Evolutionary conservation across 1,139 yeast species (phyloP).

Genomic region (Lodderomyces jiufengensis): DNA sequence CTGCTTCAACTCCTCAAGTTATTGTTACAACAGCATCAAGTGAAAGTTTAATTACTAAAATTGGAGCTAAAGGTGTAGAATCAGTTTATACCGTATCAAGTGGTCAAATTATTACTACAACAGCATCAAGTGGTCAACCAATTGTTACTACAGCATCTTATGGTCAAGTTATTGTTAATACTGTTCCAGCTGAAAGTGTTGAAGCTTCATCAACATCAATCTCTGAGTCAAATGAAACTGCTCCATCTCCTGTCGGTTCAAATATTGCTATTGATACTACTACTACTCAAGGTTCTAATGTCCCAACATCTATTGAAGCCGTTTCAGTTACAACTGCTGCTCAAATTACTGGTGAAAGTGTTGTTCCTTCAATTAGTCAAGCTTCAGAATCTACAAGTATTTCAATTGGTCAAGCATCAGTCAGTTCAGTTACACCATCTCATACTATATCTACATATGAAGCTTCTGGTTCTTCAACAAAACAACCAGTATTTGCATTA

Average conservation of each 20-base stretch:
- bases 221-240: background rate
- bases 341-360: no score
- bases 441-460: conserved; percentile 30
- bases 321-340: no score
- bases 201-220: background rate
- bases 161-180: background rate
- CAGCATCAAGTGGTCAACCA: conserved; percentile 13
- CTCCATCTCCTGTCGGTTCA: no score
- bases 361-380: conserved; percentile 1
- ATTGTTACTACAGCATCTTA: conserved; percentile 8
- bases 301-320: no score
- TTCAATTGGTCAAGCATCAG: conserved; percentile 7
- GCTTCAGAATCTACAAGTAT: conserved; percentile 27
- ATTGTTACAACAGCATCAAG: background rate
- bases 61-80: no score
- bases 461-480: conserved; percentile 7
- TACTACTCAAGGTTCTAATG: conserved; percentile 1
- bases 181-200: no score
- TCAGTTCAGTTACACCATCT: conserved; percentile 14
- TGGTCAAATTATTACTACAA: no score
- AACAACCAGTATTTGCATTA: no score
- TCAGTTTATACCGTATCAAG: no score
- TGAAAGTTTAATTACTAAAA: no score
- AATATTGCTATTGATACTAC: no score
- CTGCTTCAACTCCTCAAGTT: background rate